phyloP scores from a whole-genome alignment of 2,329 filamentous ascomycete genomes.

The Cladophialophora immunda region DNA sequence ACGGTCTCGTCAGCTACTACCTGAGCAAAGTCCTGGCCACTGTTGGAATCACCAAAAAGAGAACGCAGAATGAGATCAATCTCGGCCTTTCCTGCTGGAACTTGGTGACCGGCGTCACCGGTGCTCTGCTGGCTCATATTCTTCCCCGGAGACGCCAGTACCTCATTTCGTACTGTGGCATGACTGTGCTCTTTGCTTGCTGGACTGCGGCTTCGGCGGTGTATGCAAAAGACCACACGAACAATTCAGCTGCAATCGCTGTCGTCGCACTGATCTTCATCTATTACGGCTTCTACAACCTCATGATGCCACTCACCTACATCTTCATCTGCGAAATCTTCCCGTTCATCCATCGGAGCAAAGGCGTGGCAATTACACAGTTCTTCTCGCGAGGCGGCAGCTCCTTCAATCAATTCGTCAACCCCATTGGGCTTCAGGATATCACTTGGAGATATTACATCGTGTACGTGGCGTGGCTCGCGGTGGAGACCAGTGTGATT shows the following conservation, averaged over 20 bases:
- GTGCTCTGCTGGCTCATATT: slow-evolving; percentile 44
- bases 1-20: slow-evolving; percentile 52
- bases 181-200: slow-evolving; percentile 32
- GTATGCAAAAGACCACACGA: slow-evolving; percentile 30
- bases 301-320: slow-evolving; percentile 39
- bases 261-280: slow-evolving; percentile 55
- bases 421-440: slow-evolving; percentile 42
- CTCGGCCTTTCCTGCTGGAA: slow-evolving; percentile 49
- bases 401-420: slow-evolving; percentile 34
- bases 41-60: slow-evolving; percentile 47
- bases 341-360: slow-evolving; percentile 59
- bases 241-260: slow-evolving; percentile 36
- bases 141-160: slow-evolving; percentile 27
- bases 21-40: slow-evolving; percentile 50
- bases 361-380: slow-evolving; percentile 46
- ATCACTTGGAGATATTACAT: slow-evolving; percentile 52
- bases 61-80: slow-evolving; percentile 52
- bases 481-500: slow-evolving; percentile 33
- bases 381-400: slow-evolving; percentile 30
- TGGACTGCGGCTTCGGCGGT: slow-evolving; percentile 30
- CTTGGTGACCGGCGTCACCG: slow-evolving; percentile 47
- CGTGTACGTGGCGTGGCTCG: slow-evolving; percentile 45
- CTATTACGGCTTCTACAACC: slow-evolving; percentile 51
- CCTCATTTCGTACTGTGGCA: slow-evolving; percentile 27
- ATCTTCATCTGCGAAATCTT: slow-evolving; percentile 51